Evolutionary conservation across 2,329 filamentous ascomycete genomes (phyloP).

Genomic region (Samsoniella hepiali): DNA sequence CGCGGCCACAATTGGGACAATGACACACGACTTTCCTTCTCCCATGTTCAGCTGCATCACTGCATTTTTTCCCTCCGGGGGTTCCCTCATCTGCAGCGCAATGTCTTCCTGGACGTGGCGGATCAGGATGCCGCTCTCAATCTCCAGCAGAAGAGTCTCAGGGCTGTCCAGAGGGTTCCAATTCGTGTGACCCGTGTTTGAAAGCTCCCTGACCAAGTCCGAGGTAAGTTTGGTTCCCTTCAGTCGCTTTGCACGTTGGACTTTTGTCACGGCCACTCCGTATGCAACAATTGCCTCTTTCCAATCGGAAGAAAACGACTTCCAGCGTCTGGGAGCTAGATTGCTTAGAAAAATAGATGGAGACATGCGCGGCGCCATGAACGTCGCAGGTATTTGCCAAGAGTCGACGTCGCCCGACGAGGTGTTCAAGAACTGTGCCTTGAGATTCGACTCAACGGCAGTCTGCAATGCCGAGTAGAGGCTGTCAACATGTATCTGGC

Average conservation of each 20-base stretch:
- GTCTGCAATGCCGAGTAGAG: too few species aligned
- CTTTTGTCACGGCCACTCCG: not conserved
- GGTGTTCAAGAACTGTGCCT: too few species aligned
- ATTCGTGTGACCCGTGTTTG: not conserved
- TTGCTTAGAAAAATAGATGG: not conserved
- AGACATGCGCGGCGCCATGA: slow-evolving; percentile 8
- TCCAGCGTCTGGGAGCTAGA: not conserved
- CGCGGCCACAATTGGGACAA: slow-evolving; percentile 60
- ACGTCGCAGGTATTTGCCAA: not conserved
- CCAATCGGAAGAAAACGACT: not conserved
- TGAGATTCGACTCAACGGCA: too few species aligned
- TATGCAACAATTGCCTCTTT: not conserved
- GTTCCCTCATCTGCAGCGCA: slow-evolving; percentile 52
- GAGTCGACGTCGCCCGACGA: too few species aligned
- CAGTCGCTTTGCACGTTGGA: slow-evolving; percentile 2
- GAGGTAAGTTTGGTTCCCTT: not conserved
- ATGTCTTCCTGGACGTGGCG: slow-evolving; percentile 58
- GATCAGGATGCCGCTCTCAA: slow-evolving; percentile 61
- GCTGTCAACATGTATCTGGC: too few species aligned
- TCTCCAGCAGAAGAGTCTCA: slow-evolving; percentile 62
- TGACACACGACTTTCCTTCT: slow-evolving; percentile 66
- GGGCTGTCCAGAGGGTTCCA: slow-evolving; percentile 33
- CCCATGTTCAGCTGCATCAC: slow-evolving; percentile 71
- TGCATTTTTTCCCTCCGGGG: slow-evolving; percentile 40
- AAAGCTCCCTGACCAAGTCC: not conserved